A percentile compares a stretch with the other conserved stretches of the same genome.
Evolutionary conservation across 805 yeast species (phyloP).

Genomic region (Yamadazyma laniorum): DNA sequence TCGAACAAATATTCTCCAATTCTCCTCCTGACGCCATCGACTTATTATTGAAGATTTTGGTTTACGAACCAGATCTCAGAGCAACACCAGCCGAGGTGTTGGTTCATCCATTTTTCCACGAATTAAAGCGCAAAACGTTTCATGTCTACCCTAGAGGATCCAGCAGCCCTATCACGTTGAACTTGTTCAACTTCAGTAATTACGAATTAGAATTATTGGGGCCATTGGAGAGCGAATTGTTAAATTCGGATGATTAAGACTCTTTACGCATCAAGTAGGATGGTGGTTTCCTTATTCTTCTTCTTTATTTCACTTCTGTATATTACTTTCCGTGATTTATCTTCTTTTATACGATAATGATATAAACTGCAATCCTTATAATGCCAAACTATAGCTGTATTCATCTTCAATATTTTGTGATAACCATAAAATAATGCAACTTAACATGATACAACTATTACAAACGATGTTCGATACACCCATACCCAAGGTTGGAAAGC

Average conservation of each 20-base stretch:
- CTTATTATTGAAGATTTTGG: conserved; percentile 73
- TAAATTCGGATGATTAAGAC: conserved; percentile 10
- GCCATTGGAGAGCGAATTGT: conserved; percentile 33
- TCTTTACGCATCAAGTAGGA: neutral
- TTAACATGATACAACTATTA: conserved; percentile 76
- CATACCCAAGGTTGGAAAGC: conserved; percentile 90
- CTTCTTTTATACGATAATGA: neutral
- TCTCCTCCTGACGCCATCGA: conserved; percentile 88
- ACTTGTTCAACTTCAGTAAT: conserved; percentile 68
- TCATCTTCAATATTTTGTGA: conserved; percentile 96
- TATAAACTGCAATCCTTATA: conserved; percentile 33
- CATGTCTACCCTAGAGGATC: conserved; percentile 56
- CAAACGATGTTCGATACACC: conserved; percentile 86
- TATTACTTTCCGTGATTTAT: conserved; percentile 1
- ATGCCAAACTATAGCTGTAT: conserved; percentile 85
- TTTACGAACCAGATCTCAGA: conserved; percentile 86
- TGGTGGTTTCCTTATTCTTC: neutral
- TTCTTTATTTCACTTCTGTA: conserved; percentile 4
- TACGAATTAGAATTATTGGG: conserved; percentile 59
- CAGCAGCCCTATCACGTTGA: conserved; percentile 36
- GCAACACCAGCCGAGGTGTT: conserved; percentile 77
- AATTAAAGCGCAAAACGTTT: conserved; percentile 60
- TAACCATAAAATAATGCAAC: conserved; percentile 88
- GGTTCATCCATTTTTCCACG: conserved; percentile 88
- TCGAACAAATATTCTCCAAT: conserved; percentile 50